These are phyloP conservation scores for Ceratobasidium sp. DNA, from an alignment of 1,284 basidiomycete genomes.

Conservation along the genomic window DNA sequence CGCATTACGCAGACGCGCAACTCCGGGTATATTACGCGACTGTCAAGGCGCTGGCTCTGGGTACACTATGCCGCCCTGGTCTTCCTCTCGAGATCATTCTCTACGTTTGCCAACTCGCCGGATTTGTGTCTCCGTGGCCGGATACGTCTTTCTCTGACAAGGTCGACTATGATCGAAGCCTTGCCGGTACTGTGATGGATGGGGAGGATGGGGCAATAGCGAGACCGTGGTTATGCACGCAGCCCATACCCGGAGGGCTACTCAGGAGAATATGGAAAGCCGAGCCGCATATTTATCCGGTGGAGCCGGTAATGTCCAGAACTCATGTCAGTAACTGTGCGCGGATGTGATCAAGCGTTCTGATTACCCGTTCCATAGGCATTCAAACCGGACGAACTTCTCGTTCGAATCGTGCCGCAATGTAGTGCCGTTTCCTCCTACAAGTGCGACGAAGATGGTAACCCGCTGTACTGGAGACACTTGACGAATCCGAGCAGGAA, in stretches of 20 bases:
- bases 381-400: conserved; percentile 31
- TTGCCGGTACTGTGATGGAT: background rate
- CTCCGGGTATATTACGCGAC: conserved; percentile 10
- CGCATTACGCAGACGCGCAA: background rate
- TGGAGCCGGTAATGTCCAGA: conserved; percentile 31
- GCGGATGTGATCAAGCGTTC: background rate
- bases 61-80: background rate
- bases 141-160: conserved; percentile 1
- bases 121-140: conserved; percentile 20
- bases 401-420: conserved; percentile 4
- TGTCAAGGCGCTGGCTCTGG: conserved; percentile 11
- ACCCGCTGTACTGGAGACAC: background rate
- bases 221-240: conserved; percentile 29
- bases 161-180: conserved; percentile 5
- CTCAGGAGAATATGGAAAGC: background rate
- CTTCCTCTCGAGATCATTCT: conserved; percentile 23
- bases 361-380: background rate
- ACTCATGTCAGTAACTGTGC: conserved; percentile 6
- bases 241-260: background rate
- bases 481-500: background rate
- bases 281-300: conserved; percentile 16
- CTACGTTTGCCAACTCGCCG: conserved; percentile 19
- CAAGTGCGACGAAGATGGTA: background rate
- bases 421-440: background rate
- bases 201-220: background rate